Conservation (phyloP, 164 flowering plant genomes). For the Piper longum region DNA sequence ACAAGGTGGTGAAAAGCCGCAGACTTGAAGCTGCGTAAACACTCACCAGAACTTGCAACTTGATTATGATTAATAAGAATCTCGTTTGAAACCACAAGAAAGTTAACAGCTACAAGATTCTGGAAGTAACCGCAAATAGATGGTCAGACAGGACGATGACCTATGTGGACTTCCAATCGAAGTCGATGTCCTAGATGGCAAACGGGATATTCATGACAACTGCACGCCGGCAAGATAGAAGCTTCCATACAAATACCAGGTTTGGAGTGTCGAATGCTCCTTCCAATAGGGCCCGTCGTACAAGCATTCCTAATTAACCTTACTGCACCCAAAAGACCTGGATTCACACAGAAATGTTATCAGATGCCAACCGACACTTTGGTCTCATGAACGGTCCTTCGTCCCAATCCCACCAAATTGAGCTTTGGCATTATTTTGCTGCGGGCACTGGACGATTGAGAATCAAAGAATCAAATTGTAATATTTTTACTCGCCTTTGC, state of each 20-base stretch:
- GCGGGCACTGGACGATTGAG: background rate
- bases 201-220: too few relatives aligned
- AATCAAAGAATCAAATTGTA: too few relatives aligned
- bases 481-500: background rate
- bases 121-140: background rate
- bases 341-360: background rate
- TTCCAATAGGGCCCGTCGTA: background rate
- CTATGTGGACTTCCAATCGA: too few relatives aligned
- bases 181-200: background rate
- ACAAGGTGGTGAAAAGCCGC: too few relatives aligned
- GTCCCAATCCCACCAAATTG: background rate
- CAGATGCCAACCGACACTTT: background rate
- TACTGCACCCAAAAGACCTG: background rate
- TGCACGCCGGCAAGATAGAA: background rate
- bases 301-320: background rate
- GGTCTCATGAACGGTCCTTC: too few relatives aligned
- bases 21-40: background rate
- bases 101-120: background rate
- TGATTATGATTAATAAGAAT: background rate
- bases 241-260: background rate
- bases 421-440: background rate
- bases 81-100: background rate
- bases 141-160: too few relatives aligned
- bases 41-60: background rate
- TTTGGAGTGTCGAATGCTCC: background rate